Conservation (phyloP, 495 filamentous ascomycete genomes). For the Daldinia childiae region DNA sequence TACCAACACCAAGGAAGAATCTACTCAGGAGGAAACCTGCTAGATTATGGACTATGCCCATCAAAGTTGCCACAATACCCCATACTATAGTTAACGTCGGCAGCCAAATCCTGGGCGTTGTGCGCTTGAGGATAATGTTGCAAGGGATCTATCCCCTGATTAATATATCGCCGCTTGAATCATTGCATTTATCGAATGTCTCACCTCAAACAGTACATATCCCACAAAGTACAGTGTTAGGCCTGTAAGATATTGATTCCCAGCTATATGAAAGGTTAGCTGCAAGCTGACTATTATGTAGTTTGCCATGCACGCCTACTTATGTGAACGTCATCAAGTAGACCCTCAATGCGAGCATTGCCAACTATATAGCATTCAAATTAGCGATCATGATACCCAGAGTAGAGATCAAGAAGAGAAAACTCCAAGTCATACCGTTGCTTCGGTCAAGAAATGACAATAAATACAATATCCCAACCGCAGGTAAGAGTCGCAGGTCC, state of each 20-base stretch:
- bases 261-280: constrained; percentile 48
- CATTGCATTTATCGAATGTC: not conserved
- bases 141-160: constrained; percentile 64
- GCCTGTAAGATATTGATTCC: constrained; percentile 75
- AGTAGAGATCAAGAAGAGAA: not conserved
- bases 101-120: constrained; percentile 69
- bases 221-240: constrained; percentile 80
- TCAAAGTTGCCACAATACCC: constrained; percentile 75
- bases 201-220: constrained; percentile 72
- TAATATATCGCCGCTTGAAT: not conserved
- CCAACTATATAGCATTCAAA: constrained; percentile 42
- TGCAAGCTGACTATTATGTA: not conserved
- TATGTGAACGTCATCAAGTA: constrained; percentile 71
- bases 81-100: constrained; percentile 55
- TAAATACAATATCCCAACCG: constrained; percentile 73
- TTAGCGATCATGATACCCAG: constrained; percentile 10
- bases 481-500: constrained; percentile 70
- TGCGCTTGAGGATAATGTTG: constrained; percentile 77
- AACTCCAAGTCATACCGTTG: constrained; percentile 62
- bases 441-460: constrained; percentile 79
- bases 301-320: constrained; percentile 40
- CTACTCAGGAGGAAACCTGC: constrained; percentile 70
- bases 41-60: constrained; percentile 73
- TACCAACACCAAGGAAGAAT: constrained; percentile 65
- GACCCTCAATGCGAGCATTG: constrained; percentile 68